A percentile compares a stretch with the other conserved stretches of the same genome.
Conservation (phyloP, 805 yeast species). For the Kuraishia molischiana region DNA sequence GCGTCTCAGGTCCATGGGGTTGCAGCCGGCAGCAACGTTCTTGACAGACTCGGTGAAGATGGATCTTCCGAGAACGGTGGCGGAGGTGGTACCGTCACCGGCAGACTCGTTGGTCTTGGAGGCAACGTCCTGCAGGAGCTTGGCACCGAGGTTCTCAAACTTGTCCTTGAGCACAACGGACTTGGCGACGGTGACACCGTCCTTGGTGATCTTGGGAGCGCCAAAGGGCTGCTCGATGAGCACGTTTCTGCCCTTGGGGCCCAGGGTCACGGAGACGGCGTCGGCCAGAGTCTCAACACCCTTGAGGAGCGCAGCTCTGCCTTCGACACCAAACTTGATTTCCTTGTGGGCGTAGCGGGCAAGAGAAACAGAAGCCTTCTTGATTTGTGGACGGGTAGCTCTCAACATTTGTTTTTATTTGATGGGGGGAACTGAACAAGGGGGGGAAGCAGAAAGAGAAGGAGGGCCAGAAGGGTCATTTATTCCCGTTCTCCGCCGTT, state of each 20-base stretch:
- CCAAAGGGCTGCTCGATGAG: conserved; percentile 95
- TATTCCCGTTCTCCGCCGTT: too few relatives aligned
- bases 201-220: conserved; percentile 96
- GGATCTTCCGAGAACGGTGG: conserved; percentile 92
- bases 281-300: conserved; percentile 95
- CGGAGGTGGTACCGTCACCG: conserved; percentile 98
- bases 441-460: not conserved
- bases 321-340: conserved; percentile 93
- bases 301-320: conserved; percentile 84
- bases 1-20: conserved; percentile 96
- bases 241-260: conserved; percentile 97
- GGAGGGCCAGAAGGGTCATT: not conserved
- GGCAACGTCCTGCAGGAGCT: conserved; percentile 92
- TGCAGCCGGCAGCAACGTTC: conserved; percentile 98
- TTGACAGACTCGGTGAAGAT: conserved; percentile 92
- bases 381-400: conserved; percentile 33
- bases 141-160: conserved; percentile 95
- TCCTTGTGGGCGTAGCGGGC: conserved; percentile 76
- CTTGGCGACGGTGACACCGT: conserved; percentile 95
- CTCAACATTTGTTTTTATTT: conserved; percentile 33
- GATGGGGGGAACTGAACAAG: not conserved
- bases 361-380: conserved; percentile 27
- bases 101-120: conserved; percentile 95
- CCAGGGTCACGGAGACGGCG: conserved; percentile 93
- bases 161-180: conserved; percentile 76